Evolutionary conservation across 2,329 filamentous ascomycete genomes (phyloP), one percentile per base, ranked within the genome.

Genomic region (Aspergillus aculeatus): DNA sequence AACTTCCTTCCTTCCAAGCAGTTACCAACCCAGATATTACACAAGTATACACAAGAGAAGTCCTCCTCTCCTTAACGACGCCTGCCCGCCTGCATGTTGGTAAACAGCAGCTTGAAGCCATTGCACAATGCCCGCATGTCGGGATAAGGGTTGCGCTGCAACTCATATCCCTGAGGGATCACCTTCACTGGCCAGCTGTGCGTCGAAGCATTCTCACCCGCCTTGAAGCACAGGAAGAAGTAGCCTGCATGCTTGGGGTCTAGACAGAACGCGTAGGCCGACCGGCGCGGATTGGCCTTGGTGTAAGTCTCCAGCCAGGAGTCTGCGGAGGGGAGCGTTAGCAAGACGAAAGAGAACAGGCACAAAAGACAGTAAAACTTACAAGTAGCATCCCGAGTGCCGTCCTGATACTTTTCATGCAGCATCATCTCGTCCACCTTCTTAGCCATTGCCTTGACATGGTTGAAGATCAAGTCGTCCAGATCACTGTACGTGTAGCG

Each of bases 401-500:
- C 88, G 64, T 86, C 86, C 78, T 96, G 92, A 81, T 90, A 99
- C 77, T 96, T 96, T 74, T 98, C 94, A 75, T 97, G 89, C 66
- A 89, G 86, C 83, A 92, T 95, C 82, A 99, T 88, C 81, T 99
- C 94, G 66, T 96, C 92, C 54, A 98, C 94, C 83, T 99, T 99
- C 77, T 89, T 91, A 19, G 92, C 90, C 95, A 98, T 99, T 55
- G 93, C 91, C 80, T 96, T 95, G 73, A 99, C 91, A 73, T 99
- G 95, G 71, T 95, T 90, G 72, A 96, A 93, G 67, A 99, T 98
- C 79, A 99, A 78, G 75, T 99, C 95, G 78, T 99, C 95, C 62
- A 99, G 82, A 88, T 99, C 95, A 62, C 87, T 92, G 80, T 99
- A 99, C 7, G 86, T 94, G 77, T 92, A 93, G 75, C 93, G 94